phyloP scores from a whole-genome alignment of 1,284 basidiomycete species.

The Melampsora americana region DNA sequence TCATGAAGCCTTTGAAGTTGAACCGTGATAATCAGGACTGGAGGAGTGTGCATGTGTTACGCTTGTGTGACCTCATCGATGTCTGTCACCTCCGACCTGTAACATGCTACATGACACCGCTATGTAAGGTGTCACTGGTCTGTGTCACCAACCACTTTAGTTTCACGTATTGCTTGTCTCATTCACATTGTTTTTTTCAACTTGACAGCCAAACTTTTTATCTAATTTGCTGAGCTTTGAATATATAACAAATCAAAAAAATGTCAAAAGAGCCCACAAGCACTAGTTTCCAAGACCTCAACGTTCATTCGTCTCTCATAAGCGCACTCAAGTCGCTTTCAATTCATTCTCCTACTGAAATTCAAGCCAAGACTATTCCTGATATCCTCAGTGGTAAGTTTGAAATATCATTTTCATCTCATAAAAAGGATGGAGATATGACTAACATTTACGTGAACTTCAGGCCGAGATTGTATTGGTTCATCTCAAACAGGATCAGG shows the following conservation, averaged over 20 bases:
- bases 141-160: background rate
- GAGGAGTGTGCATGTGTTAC: background rate
- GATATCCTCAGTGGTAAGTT: slow-evolving; percentile 75
- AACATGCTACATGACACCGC: background rate
- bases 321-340: too few species aligned
- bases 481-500: slow-evolving; percentile 97
- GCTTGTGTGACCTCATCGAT: background rate
- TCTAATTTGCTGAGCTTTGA: too few species aligned
- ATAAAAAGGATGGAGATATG: slow-evolving; percentile 40
- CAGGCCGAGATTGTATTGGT: slow-evolving; percentile 88
- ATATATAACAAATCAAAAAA: background rate
- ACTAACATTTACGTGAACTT: slow-evolving; percentile 27
- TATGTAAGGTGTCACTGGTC: background rate
- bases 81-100: background rate
- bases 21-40: background rate
- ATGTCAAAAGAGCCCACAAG: slow-evolving; percentile 5
- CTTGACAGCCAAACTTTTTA: too few species aligned
- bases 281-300: too few species aligned
- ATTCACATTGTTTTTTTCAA: background rate
- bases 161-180: background rate
- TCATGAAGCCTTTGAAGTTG: background rate
- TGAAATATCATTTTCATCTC: too few species aligned
- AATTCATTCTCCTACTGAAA: slow-evolving; percentile 77
- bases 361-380: slow-evolving; percentile 86
- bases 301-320: too few species aligned